phyloP scores from a whole-genome alignment of 176 grass and related monocot species.

The Aegilops bicornis region DNA sequence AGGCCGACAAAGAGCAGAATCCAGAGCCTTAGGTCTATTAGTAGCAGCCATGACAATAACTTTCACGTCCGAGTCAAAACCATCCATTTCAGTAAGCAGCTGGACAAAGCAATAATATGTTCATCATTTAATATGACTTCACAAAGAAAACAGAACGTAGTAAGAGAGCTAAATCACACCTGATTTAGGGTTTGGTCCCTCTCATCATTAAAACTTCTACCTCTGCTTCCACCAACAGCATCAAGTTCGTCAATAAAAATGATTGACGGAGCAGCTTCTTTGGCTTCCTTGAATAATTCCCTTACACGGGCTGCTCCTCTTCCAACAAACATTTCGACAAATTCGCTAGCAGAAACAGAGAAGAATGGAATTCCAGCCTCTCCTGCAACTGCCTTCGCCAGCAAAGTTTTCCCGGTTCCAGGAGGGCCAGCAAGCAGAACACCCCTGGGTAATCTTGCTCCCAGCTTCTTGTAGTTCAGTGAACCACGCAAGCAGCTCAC shows the following conservation, averaged over 20 bases:
- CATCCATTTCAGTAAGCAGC: constrained; percentile 98
- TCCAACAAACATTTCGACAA: constrained; percentile 95
- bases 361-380: constrained; percentile 96
- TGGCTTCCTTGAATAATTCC: constrained; percentile 96
- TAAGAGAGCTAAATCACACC: constrained; percentile 32
- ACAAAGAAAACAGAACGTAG: constrained; percentile 10
- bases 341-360: constrained; percentile 93
- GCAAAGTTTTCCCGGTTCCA: constrained; percentile 88
- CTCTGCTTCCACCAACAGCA: constrained; percentile 92
- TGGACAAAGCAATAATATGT: constrained; percentile 41
- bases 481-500: constrained; percentile 90
- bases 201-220: constrained; percentile 89
- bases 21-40: constrained; percentile 86
- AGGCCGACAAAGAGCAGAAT: constrained; percentile 78
- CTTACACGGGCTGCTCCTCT: constrained; percentile 88
- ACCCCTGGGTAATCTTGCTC: constrained; percentile 89
- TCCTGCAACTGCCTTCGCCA: constrained; percentile 90
- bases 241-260: constrained; percentile 98
- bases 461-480: constrained; percentile 88
- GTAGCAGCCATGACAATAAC: constrained; percentile 94
- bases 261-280: constrained; percentile 78
- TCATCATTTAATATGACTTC: constrained; percentile 16
- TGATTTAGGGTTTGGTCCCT: constrained; percentile 97
- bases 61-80: constrained; percentile 90
- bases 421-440: constrained; percentile 93